Evolutionary conservation across 352 stramenopile species (phyloP), one percentile per base, ranked within the genome.

Genomic region (Phytophthora colocasiae): DNA sequence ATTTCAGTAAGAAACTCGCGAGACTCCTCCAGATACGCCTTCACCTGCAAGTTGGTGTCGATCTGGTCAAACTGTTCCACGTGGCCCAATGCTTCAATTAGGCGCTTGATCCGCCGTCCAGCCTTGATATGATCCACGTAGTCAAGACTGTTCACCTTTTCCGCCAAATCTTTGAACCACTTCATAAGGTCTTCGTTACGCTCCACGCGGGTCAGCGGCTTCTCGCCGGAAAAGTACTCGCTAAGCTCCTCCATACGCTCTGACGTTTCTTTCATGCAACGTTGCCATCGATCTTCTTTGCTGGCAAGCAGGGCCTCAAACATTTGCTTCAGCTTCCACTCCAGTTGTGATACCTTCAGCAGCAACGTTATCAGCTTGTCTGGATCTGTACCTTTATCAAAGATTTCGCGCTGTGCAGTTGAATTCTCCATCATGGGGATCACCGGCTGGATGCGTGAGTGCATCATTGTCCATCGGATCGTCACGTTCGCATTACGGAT

Each of bases 1-100:
- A 99, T 98, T 58, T 97, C 90, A 4, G 90, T 93, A 9, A 99
- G 80, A 47, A 98, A 95, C 26, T 95, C 93, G 22, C 93, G 87
- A 31, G 92, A 96, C 43, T 98, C 93, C 40, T 90, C 79, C 14
- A 98, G 67, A 52, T 98, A 98, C 15, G 93, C 87, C 70, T 98
- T 98, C n/a, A 98, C 91, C 44, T 98, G 93, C 29, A 98, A 63
- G 57, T 97, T 97, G 22, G 92, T 97, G 49, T 98, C 96, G 48
- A 99, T 96, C 61, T 98, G 88, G 63, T 99, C 96, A 77, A 98
- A 98, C 65, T 97, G 89, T 69, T 98, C 95, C n/a, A 98, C 92
- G 53, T 98, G 93, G 19, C 92, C 87, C 51, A 99, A 75, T 0
- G 93, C 96, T 69, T 96, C 81, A 48, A 98, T 97, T 9, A 98